A percentile compares a stretch with the other conserved stretches of the same genome.
phyloP scores from a whole-genome alignment of 257 asterid species.

The Fraxinus quadrangulata region DNA sequence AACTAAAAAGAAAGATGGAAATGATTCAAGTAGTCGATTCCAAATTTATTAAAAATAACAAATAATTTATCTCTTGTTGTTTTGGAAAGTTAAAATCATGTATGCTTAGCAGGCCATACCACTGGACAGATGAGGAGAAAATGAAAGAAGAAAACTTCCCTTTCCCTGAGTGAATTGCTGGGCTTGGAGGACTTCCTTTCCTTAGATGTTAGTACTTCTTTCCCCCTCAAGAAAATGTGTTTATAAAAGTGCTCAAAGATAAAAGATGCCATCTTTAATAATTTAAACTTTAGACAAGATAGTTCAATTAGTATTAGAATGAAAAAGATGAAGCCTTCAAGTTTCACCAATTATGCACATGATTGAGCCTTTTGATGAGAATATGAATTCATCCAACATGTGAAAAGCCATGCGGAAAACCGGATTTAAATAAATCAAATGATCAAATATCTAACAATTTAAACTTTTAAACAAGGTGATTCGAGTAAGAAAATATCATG shows the following conservation, averaged over 20 bases:
- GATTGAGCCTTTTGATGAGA: no score
- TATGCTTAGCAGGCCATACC: slow-evolving; percentile 32
- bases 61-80: not conserved
- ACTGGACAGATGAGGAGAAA: slow-evolving; percentile 28
- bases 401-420: not conserved
- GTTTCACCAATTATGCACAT: no score
- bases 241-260: no score
- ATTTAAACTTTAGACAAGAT: no score
- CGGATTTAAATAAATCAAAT: not conserved
- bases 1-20: no score
- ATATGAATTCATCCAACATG: not conserved
- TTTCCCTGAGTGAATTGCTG: slow-evolving; percentile 41
- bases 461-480: not conserved
- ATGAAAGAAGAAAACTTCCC: slow-evolving; percentile 29
- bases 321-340: no score
- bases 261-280: no score
- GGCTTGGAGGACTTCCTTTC: slow-evolving; percentile 56
- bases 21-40: not conserved
- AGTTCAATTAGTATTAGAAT: no score
- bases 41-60: no score
- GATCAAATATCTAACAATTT: not conserved
- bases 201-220: slow-evolving; percentile 43
- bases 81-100: not conserved
- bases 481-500: no score
- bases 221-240: not conserved